Evolutionary conservation across 805 yeast species (phyloP), one percentile per base, ranked within the genome.

Genomic region (Saccharomyces mikatae): DNA sequence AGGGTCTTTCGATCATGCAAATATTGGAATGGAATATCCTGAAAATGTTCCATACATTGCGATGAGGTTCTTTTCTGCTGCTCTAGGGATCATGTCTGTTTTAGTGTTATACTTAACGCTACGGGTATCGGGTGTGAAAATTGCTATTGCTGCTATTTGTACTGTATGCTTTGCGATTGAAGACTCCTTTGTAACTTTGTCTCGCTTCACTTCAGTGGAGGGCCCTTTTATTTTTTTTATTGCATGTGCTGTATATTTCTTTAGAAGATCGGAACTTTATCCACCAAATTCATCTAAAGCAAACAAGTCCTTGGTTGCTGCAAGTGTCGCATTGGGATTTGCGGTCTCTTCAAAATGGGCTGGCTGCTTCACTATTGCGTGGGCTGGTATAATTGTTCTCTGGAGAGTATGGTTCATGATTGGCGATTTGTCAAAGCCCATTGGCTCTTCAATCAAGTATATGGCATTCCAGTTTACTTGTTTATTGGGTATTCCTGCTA

Each of bases 271-370:
- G 63, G 87, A 86, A 71, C 71, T 81, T 55, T 82, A 80, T 62
- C 74, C 74, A 50, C 87, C 95, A 21, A 80, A 81, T 63, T 63
- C 86, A 17, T 65, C 67, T 49, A 71, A 66, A 27, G 85, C 91
- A 82, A 83, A 70, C 66, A 81, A 77, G 64, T 74, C 81, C 13
- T 70, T 87, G 58, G 22, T 81, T 30, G 77, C 83, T 28, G 77
- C 88, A 50, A 86, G 87, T 60, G 65, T 83, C 53, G 81, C 83
- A 24, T 71, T 86, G 55, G 95, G 95, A 54, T 74, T 86, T 54
- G 86, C 92, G 2, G 71, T 83, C 24, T 79, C 86, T 27, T 81
- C 91, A 32, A 87, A 86, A 70, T 87, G 94, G 94, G 91, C 84
- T 49, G 94, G 92, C 58, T 70, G 85, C 41, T 86, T 85, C 71